Conservation (phyloP, 441 rosid genomes). For the Flueggea neowawraea region DNA sequence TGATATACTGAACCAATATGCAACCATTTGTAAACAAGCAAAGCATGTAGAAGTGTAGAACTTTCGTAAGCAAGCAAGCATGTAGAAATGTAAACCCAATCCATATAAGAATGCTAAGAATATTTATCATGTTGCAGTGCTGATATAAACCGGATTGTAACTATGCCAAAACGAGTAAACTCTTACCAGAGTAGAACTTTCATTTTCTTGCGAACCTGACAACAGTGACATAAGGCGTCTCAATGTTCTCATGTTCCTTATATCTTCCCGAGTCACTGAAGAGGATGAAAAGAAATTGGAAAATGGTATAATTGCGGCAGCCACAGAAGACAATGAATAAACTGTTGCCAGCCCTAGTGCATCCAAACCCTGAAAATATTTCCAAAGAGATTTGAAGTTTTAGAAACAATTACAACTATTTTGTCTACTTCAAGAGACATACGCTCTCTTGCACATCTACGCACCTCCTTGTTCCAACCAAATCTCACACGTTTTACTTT, state of each 20-base stretch:
- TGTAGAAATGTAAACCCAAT: background rate
- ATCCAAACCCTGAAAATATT: constrained; percentile 73
- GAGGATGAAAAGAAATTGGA: constrained; percentile 34
- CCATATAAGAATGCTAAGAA: background rate
- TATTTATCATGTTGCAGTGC: background rate
- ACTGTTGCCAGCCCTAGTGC: constrained; percentile 84
- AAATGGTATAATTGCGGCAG: constrained; percentile 45
- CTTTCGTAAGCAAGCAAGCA: background rate
- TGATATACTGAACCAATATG: too few species aligned
- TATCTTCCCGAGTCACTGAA: constrained; percentile 75
- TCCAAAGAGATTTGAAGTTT: constrained; percentile 10
- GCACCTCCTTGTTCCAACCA: too few species aligned
- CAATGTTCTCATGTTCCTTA: constrained; percentile 64
- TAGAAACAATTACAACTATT: background rate
- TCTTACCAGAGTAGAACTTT: constrained; percentile 39
- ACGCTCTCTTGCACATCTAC: too few species aligned
- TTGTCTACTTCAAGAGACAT: too few species aligned
- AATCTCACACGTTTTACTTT: too few species aligned
- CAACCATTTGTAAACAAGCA: too few species aligned
- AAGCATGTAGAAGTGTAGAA: background rate
- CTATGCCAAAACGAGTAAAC: constrained; percentile 1
- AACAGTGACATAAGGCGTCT: constrained; percentile 61
- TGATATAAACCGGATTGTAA: background rate
- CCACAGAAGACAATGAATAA: constrained; percentile 52
- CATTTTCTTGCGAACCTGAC: constrained; percentile 43